Evolutionary conservation across 768 basidiomycete species (phyloP).

Genomic region (Boletus rubropictus): DNA sequence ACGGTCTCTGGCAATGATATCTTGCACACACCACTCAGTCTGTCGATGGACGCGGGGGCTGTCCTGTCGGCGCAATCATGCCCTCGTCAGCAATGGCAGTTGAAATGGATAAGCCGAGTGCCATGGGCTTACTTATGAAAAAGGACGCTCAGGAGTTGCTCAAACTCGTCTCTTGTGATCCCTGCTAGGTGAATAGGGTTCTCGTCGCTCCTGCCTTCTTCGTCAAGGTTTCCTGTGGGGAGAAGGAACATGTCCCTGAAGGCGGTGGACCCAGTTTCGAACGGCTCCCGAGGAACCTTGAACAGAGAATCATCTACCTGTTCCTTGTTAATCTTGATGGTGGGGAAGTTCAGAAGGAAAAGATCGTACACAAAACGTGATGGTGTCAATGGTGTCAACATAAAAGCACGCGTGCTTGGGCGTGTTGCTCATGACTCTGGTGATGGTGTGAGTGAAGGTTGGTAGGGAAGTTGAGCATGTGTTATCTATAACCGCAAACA

Average conservation of each 20-base stretch:
- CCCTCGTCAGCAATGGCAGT: background rate
- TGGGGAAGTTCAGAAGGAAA: background rate
- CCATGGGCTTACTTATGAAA: slow-evolving; percentile 7
- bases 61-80: no score
- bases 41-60: no score
- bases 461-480: no score
- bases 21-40: no score
- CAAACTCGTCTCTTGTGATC: slow-evolving; percentile 16
- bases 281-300: slow-evolving; percentile 12
- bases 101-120: background rate
- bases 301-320: slow-evolving; percentile 22
- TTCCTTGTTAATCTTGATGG: background rate
- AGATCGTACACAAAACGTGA: slow-evolving; percentile 13
- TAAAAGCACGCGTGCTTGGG: slow-evolving; percentile 6
- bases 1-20: no score
- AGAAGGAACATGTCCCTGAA: slow-evolving; percentile 19
- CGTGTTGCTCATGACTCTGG: background rate
- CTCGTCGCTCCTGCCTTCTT: slow-evolving; percentile 13
- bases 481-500: no score
- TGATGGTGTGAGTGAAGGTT: no score
- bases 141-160: slow-evolving; percentile 11
- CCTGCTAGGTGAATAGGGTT: slow-evolving; percentile 16
- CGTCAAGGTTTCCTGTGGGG: slow-evolving; percentile 1
- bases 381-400: slow-evolving; percentile 2
- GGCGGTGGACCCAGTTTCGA: slow-evolving; percentile 15